Base-by-base conservation (phyloP, 768 basidiomycete species). In the Phanerochaete sordida region DNA sequence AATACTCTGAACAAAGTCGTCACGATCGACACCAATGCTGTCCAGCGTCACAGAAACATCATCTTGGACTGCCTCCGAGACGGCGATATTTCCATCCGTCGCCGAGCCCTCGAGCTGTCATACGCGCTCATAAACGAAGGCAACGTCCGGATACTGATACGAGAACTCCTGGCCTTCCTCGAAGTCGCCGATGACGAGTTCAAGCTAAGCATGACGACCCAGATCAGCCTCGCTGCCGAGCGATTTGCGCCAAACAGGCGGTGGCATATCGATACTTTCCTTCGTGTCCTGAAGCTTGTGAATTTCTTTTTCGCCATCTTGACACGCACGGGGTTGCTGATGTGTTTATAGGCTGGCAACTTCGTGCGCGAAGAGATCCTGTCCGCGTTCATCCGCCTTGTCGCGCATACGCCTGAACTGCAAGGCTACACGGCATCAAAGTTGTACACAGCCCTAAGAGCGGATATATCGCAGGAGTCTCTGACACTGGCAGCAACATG, bases 51-150 rank as follows among this genome's bases (percentile, higher is more conserved):
- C 73, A 90, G 95, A 26, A 95, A 96, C 73, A 98, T 93, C 65
- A 98, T 99, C 64, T 86, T 99, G n/a, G 96, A 98, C 72, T 99
- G 97, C 77, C 78, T 99, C 39, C 88, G 96, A n/a, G 97, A 99
- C 66, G 97, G 96, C 11, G 97, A 98, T 66, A 98, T 99, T 58
- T 99, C 97, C 11, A 99, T 99, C 70, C 87, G 97, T 33, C 87
- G 97, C 46, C 88, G 97, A 58, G 97, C 97, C 1, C 84, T 99
- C 31, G 97, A 98, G 73, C 82, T 99, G 1, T 97, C 95, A 12
- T 99, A 98, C 72, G 95, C 96, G 0, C 84, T 99, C 56, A 93
- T 98, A 72, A 96, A 97, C 70, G 96, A 98, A 67, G 80, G 84
- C 64, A 98, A 97, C 68, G 92, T 99, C 47, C 88, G 94, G 37